Evolutionary conservation across 768 basidiomycete species (phyloP), one percentile per base, ranked within the genome.

Genomic region (Podaxis mareebaensis): DNA sequence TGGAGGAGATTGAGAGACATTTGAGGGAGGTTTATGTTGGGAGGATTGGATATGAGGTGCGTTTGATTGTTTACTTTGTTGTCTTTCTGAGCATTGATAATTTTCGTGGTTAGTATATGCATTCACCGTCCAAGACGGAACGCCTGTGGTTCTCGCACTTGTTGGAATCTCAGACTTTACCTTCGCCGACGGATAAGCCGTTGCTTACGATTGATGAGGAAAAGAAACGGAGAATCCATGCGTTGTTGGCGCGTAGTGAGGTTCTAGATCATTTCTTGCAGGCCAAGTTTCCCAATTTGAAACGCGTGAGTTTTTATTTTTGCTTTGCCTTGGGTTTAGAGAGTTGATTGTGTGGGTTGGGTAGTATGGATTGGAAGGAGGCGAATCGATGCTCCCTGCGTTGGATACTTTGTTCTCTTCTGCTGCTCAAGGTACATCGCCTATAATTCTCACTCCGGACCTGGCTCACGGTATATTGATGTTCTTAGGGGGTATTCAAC

Each of bases 321-420:
- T 33, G 51, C 44, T 22, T 17, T 61, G 8, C 15, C 7, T 38
- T 30, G 49, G n/a, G 4, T 26, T 42, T 40, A 24, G 44, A 30
- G 20, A 22, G 60, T 15, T 10, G 63, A 62, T 60, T 40, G 12
- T 15, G 26, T 1, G 33, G 3, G 13, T 30, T 20, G 64, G 66
- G 22, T 83, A 93, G 70, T 93, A 93, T 73, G 94, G 92, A 0
- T 80, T 96, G 40, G 95, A 97, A 74, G 95, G 95, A 2, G 95
- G 91, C 1, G 95, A 96, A 77, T 93, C 92, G 2, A 96, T 96
- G 95, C 75, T 97, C 26, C 91, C 93, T 3, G 95, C 93, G 1
- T 77, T 96, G 2, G 92, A 95, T 64, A 79, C 85, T 0, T 73
- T 97, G 17, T 93, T 97, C 68, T 76, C 80, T 0, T 78, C 83